Conservation (phyloP, 352 stramenopile species). For the Pythium monospermum region DNA sequence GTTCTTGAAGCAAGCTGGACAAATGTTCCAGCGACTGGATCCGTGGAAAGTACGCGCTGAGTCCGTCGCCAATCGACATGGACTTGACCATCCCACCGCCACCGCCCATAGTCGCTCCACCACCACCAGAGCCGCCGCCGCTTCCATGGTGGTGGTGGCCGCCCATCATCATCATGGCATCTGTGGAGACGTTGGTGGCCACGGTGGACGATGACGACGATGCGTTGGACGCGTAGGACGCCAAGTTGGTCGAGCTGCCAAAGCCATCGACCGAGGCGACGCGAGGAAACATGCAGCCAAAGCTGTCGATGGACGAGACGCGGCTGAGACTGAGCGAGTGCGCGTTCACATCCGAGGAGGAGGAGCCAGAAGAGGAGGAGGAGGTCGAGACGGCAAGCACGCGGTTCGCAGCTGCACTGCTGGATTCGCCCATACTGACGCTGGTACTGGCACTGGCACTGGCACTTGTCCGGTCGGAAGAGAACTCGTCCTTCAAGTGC, state of each 20-base stretch:
- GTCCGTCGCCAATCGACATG: slow-evolving; percentile 53
- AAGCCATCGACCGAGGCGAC: slow-evolving; percentile 84
- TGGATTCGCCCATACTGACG: neutral
- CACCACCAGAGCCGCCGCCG: no score
- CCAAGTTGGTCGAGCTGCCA: slow-evolving; percentile 22
- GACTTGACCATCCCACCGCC: slow-evolving; percentile 38
- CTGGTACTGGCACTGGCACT: neutral
- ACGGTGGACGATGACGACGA: no score
- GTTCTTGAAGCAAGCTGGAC: slow-evolving; percentile 62
- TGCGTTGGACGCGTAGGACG: slow-evolving; percentile 11
- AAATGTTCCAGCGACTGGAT: slow-evolving; percentile 77
- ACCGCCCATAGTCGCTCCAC: slow-evolving; percentile 15
- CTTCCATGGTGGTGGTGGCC: no score
- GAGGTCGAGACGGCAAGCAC: neutral
- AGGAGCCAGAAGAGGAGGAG: neutral
- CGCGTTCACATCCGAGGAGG: slow-evolving; percentile 15
- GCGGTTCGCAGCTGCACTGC: neutral
- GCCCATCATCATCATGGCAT: no score
- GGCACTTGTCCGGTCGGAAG: neutral
- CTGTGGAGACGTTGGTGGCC: no score
- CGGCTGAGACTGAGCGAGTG: slow-evolving; percentile 38
- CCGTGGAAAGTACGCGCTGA: slow-evolving; percentile 72
- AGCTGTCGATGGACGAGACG: slow-evolving; percentile 83
- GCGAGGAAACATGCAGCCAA: slow-evolving; percentile 76
- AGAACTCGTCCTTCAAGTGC: slow-evolving; percentile 11